phyloP scores from a whole-genome alignment of 2,329 filamentous ascomycete genomes.

The Sclerotinia spermophila region DNA sequence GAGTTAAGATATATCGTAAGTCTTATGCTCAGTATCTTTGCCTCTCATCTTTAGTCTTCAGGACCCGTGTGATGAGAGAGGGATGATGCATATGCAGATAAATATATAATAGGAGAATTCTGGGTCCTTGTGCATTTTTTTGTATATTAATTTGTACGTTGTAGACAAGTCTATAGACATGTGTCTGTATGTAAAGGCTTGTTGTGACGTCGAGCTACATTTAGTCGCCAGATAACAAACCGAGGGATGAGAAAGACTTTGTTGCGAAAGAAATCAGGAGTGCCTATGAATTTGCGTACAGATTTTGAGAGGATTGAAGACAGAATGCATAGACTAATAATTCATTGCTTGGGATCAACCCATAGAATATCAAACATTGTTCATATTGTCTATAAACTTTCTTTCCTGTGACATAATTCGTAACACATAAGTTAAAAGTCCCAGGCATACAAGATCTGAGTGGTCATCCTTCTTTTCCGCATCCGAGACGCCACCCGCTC shows the following conservation, averaged over 20 bases:
- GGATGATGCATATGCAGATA: background rate
- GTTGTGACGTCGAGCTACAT: background rate
- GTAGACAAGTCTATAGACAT: background rate
- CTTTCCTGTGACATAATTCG: slow-evolving; percentile 4
- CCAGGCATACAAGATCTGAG: background rate
- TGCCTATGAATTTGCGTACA: background rate
- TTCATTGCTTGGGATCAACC: background rate
- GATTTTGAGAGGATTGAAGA: background rate
- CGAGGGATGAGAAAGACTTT: background rate
- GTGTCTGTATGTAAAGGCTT: background rate
- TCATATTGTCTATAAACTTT: background rate
- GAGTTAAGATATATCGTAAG: background rate
- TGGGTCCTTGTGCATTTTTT: background rate
- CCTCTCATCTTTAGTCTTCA: background rate
- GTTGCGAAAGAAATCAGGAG: background rate
- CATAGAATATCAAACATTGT: background rate
- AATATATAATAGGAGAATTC: background rate
- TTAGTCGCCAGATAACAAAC: background rate
- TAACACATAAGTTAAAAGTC: background rate
- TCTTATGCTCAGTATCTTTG: background rate
- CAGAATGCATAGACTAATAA: background rate
- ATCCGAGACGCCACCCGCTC: background rate
- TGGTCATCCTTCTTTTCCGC: background rate
- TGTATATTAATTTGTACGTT: background rate
- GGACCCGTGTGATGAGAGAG: background rate